Base-by-base conservation (phyloP, 1,139 yeast genomes). In the Hyphopichia khmerensis region DNA sequence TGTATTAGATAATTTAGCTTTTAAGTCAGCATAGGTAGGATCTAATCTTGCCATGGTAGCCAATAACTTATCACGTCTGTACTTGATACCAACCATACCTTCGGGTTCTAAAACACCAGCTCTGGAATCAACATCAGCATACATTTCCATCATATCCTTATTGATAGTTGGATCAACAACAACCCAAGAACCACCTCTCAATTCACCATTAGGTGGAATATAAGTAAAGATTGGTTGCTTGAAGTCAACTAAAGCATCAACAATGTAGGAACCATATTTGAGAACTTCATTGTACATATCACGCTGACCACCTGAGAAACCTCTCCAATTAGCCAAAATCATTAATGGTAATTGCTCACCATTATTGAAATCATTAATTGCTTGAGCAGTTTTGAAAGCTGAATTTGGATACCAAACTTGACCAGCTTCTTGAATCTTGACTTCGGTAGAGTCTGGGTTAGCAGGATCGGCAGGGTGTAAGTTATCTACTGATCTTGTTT, bases 101-200 rank as follows among this genome's bases (percentile, higher is more conserved):
- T 91, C 97, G 42, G 99, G 98, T 72, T 93, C 99, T 63, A 95
- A 76, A 48, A 95, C 96, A 81, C 99, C 98, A 36, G 93, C 99
- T 67, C 99, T 82, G n/a, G 98, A 79, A 45, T 93, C 95, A 39
- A 81, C 84, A 67, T 95, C 99, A 18, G 98, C 98, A 60, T 91
- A 93, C 98, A 93, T 93, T 74, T 93, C 99, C 97, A 93, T 95
- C 88, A 88, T 88, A 51, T 91, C 98, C 41, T 86, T 69, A 66
- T 95, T 93, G 72, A 95, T 93, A 44, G 97, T 88, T 52, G 99
- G 98, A 69, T 93, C 99, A 64, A 93, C 96, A 53, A 93, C 99
- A 45, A 95, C 99, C 99, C 99, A 93, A 26, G 99, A 93, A 65
- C 99, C 99, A 76, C 99, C 99, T 80, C 99, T 88, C 57, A 95